Evolutionary conservation across 805 yeast species (phyloP).

Genomic region (Candida michaelii): DNA sequence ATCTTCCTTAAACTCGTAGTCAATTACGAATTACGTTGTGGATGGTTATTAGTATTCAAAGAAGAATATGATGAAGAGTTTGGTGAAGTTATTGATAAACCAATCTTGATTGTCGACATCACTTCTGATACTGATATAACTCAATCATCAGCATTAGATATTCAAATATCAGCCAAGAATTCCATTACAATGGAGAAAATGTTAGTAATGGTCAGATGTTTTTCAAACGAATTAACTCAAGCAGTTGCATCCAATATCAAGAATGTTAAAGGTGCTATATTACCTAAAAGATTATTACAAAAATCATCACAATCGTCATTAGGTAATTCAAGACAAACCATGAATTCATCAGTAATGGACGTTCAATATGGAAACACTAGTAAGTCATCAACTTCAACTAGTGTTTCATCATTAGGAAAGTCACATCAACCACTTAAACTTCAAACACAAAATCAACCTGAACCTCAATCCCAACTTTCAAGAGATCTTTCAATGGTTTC

Average conservation of each 20-base stretch:
- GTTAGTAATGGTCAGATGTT: conserved; percentile 35
- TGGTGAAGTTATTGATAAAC: conserved; percentile 34
- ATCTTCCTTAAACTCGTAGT: conserved; percentile 40
- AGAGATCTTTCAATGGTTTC: conserved; percentile 22
- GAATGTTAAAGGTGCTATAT: conserved; percentile 27
- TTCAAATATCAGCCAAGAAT: conserved; percentile 33
- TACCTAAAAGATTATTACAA: conserved; percentile 13
- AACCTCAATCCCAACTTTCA: conserved; percentile 7
- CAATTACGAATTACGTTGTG: conserved; percentile 30
- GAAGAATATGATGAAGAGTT: conserved; percentile 34
- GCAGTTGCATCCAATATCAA: conserved; percentile 26
- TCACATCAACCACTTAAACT: not conserved
- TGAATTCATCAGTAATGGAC: conserved; percentile 42
- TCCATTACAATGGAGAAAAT: conserved; percentile 30
- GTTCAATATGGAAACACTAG: conserved; percentile 17
- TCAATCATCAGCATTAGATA: conserved; percentile 39
- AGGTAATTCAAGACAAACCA: conserved; percentile 22
- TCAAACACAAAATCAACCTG: not conserved
- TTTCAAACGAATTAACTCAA: conserved; percentile 24
- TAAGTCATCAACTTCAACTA: conserved; percentile 25
- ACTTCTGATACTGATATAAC: conserved; percentile 24
- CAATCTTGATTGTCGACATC: conserved; percentile 34
- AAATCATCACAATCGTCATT: conserved; percentile 14
- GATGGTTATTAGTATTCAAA: conserved; percentile 42
- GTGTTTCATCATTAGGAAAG: conserved; percentile 13